Evolutionary conservation across 208 protist genomes (phyloP), one percentile per base, ranked within the genome.

Genomic region (Crithidia fasciculata): DNA sequence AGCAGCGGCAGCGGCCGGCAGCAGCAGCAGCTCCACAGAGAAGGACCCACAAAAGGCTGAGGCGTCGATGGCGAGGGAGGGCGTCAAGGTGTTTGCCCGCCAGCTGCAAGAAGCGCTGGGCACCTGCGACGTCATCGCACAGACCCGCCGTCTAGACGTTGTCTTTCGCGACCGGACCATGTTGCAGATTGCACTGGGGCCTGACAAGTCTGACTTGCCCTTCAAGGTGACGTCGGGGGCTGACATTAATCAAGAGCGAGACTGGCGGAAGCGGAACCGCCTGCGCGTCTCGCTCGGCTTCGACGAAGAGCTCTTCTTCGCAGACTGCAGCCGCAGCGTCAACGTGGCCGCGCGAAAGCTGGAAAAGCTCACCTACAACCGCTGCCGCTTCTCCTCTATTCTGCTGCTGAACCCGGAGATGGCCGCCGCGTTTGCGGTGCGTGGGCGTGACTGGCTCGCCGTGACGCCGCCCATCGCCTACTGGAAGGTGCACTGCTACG

Each of bases 241-340:
- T 39, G 78, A 82, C 56, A 49, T 78, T 5, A 82, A 78, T 36
- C 72, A 75, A 9, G 88, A 95, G 70, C 86, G 79, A 0, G 85
- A 90, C 43, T 92, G 82, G 82, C 83, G 77, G 15, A 74, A 68
- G 39, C 92, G 92, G 36, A 89, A 92, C 59, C 84, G 88, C 2
- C 84, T 96, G 28, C 92, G 92, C 60, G 92, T 95, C 50, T 94
- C 90, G 0, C 81, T 96, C 43, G 92, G 92, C 44, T 96, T 83
- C 59, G 92, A 96, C 70, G 92, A 94, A 76, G 83, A 90, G 37
- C 80, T 95, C 45, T 96, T 96, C 60, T 71, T 78, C 2, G 59
- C 44, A 37, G 61, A 50, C 8, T 92, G 87, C 68, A 78, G 78
- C 56, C 70, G 83, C 28, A 84, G 71, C 50, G 68, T 88, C 12